Conservation (phyloP, 139 green algal genomes). For the Chlamydomonas eustigma region DNA sequence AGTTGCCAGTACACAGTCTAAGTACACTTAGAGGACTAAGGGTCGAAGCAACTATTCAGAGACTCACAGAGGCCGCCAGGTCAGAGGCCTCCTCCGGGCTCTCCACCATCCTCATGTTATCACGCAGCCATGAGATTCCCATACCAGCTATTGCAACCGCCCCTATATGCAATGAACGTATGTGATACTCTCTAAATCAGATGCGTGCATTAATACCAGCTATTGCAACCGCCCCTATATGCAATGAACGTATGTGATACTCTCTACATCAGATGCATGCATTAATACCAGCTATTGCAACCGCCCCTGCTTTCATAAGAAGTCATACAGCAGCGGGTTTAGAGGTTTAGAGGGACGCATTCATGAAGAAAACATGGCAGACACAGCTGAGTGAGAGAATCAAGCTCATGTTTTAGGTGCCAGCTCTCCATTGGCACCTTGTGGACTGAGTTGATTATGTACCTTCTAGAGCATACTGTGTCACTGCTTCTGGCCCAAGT, state of each 20-base stretch:
- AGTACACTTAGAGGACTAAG: too few species aligned
- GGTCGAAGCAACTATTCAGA: too few species aligned
- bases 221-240: constrained; percentile 69
- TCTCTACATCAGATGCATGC: too few species aligned
- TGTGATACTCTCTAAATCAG: neutral
- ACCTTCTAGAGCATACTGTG: constrained; percentile 12
- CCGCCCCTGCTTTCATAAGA: constrained; percentile 45
- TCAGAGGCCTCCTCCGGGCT: constrained; percentile 40
- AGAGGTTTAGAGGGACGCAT: too few species aligned
- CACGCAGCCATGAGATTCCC: constrained; percentile 78
- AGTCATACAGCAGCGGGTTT: too few species aligned
- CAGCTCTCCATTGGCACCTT: too few species aligned
- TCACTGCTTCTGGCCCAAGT: constrained; percentile 50
- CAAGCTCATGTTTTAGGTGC: too few species aligned
- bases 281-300: constrained; percentile 82
- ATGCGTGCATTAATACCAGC: too few species aligned
- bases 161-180: constrained; percentile 26
- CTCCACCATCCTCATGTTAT: constrained; percentile 78
- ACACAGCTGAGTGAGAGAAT: too few species aligned
- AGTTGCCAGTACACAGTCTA: too few species aligned
- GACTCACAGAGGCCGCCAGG: neutral
- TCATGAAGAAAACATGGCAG: too few species aligned
- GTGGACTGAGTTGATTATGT: too few species aligned
- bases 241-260: neutral
- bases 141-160: constrained; percentile 79